A percentile compares a stretch with the other conserved stretches of the same genome.
phyloP scores from a whole-genome alignment of 371 early-diverging fungal species.

The Zopfochytrium polystomum region DNA sequence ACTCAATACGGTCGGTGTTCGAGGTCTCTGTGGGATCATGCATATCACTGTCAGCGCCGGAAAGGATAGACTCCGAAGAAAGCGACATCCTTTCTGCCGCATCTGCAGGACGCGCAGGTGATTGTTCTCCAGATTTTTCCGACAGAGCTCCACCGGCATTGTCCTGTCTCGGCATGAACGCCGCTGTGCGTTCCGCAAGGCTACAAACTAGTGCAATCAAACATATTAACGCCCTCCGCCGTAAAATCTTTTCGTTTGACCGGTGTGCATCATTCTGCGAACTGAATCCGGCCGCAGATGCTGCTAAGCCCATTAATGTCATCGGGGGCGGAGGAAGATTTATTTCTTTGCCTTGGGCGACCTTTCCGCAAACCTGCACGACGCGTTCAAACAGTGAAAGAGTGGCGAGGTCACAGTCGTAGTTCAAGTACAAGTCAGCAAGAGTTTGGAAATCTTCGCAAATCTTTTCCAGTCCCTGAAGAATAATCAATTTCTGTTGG shows the following conservation, averaged over 20 bases:
- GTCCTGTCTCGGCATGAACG: too few relatives aligned
- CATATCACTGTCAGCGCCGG: too few relatives aligned
- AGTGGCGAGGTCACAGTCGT: constrained; percentile 54
- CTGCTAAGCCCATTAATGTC: constrained; percentile 20
- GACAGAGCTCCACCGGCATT: too few relatives aligned
- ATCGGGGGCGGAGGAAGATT: constrained; percentile 4
- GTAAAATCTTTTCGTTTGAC: constrained; percentile 40
- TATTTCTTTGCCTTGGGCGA: constrained; percentile 44
- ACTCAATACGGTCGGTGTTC: too few relatives aligned
- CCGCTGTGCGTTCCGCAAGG: too few relatives aligned
- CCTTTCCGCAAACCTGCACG: constrained; percentile 38
- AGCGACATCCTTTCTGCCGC: too few relatives aligned
- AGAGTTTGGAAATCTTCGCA: constrained; percentile 50
- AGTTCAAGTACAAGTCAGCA: constrained; percentile 57
- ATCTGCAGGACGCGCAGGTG: too few relatives aligned
- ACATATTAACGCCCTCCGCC: constrained; percentile 37
- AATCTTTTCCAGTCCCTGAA: constrained; percentile 50
- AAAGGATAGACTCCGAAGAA: too few relatives aligned
- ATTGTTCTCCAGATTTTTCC: too few relatives aligned
- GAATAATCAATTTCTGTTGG: constrained; percentile 49
- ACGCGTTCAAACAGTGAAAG: constrained; percentile 48
- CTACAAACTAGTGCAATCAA: too few relatives aligned
- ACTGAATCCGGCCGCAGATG: constrained; percentile 25
- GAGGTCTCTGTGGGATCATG: too few relatives aligned
- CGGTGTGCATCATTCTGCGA: constrained; percentile 29